Evolutionary conservation across 108 stramenopile species (phyloP), one percentile per base, ranked within the genome.

Genomic region (Chaetoceros muelleri): DNA sequence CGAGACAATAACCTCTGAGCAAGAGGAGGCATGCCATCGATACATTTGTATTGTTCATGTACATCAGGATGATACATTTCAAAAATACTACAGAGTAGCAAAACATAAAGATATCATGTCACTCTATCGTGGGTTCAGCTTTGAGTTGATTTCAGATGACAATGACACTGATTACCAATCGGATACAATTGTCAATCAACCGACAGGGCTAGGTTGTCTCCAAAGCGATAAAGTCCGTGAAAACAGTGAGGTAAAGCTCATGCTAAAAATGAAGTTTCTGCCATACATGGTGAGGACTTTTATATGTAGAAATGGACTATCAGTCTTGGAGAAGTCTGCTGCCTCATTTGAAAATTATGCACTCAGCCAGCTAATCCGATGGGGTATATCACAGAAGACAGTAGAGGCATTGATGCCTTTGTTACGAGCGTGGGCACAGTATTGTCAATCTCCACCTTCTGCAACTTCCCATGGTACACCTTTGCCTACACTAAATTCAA

Each of bases 281-380:
- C 89, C 89, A 3, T 90, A 90, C 69, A 90, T 90, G 89, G 72
- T 86, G 5, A 67, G 89, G 18, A 90, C 89, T 3, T 90, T 90
- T 66, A 51, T 76, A 40, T 85, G 84, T 65, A 74, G 89, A 25
- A 87, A 90, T 70, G 79, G 80, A 17, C 60, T 90, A 1, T 25
- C 49, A 19, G 58, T 66, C 16, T 57, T 91, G n/a, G 31, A 67
- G 49, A 55, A 56, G 2, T 73, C 67, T 8, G 19, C 70, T 7
- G 64, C 58, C 7, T 76, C 53, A 18, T 91, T 78, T 71, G 69
- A 75, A 34, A 24, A 52, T 2, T 72, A 73, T 46, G 62, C 79
- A 2, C 28, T 59, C 19, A 60, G 57, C 29, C 62, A 80, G 44
- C 48, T 91, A 29, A 30, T 45, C 0, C 64, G 55, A 52, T 91